These are phyloP conservation scores for Hypomyces perniciosus DNA, from an alignment of 2,329 filamentous ascomycete species.

Conservation along the genomic window DNA sequence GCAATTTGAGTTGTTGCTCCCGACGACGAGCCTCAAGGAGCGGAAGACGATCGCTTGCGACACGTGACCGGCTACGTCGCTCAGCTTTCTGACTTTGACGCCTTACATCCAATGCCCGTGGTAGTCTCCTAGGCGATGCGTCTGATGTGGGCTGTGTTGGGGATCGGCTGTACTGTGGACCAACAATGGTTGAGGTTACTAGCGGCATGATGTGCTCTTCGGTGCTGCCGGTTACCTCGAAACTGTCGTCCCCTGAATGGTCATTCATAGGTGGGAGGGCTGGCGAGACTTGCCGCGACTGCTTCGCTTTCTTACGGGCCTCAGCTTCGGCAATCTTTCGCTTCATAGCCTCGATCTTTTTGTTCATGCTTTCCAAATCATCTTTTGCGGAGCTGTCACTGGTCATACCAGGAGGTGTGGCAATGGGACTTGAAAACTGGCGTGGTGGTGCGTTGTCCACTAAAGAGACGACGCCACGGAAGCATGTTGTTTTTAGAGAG, in stretches of 20 bases:
- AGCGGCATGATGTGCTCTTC: background rate
- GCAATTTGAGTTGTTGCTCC: constrained; percentile 40
- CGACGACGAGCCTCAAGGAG: constrained; percentile 30
- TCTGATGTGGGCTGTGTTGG: constrained; percentile 10
- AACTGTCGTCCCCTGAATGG: constrained; percentile 22
- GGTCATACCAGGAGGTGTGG: constrained; percentile 32
- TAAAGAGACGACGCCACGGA: constrained; percentile 42
- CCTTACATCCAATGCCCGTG: constrained; percentile 16
- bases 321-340: constrained; percentile 53
- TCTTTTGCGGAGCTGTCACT: constrained; percentile 31
- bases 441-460: constrained; percentile 34
- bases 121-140: constrained; percentile 3
- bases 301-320: constrained; percentile 44
- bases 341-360: constrained; percentile 56
- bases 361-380: constrained; percentile 46
- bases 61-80: constrained; percentile 25
- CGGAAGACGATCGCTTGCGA: constrained; percentile 32
- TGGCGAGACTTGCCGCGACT: constrained; percentile 26
- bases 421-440: constrained; percentile 34
- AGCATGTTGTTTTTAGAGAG: constrained; percentile 30
- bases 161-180: background rate
- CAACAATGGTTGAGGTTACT: background rate
- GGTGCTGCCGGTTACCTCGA: constrained; percentile 12
- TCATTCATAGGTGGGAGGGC: constrained; percentile 21
- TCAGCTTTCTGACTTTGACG: constrained; percentile 8